phyloP scores from a whole-genome alignment of 2,329 filamentous ascomycete genomes.

The Ascochyta koolunga region DNA sequence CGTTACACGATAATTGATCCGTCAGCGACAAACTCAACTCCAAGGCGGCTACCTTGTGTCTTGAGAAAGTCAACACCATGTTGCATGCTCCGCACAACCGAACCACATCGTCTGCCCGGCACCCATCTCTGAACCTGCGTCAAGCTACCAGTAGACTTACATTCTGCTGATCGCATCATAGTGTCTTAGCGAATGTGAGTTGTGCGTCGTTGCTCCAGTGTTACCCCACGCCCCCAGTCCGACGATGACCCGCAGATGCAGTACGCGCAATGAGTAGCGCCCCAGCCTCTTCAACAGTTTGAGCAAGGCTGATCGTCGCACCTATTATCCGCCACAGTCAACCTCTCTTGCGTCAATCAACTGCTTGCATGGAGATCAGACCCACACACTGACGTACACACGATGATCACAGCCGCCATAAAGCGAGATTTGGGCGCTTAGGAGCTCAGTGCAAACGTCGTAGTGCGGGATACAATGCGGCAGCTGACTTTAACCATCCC shows the following conservation, averaged over 20 bases:
- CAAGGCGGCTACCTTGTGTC: background rate
- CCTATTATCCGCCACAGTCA: background rate
- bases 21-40: background rate
- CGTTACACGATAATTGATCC: background rate
- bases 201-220: constrained; percentile 6
- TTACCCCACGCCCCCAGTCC: constrained; percentile 11
- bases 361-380: background rate
- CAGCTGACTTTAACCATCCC: background rate
- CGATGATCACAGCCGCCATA: background rate
- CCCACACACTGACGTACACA: background rate
- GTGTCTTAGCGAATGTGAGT: background rate
- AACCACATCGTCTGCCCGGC: background rate
- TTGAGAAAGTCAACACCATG: background rate
- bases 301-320: constrained; percentile 9
- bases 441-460: background rate
- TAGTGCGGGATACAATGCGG: background rate
- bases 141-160: background rate
- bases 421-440: background rate
- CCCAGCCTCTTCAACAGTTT: constrained; percentile 1
- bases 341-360: constrained; percentile 4
- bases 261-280: constrained; percentile 14
- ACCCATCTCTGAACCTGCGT: background rate
- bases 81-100: background rate
- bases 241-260: constrained; percentile 2
- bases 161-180: background rate